phyloP scores from a whole-genome alignment of 176 grass and related monocot species.

The Aegilops umbellulata region DNA sequence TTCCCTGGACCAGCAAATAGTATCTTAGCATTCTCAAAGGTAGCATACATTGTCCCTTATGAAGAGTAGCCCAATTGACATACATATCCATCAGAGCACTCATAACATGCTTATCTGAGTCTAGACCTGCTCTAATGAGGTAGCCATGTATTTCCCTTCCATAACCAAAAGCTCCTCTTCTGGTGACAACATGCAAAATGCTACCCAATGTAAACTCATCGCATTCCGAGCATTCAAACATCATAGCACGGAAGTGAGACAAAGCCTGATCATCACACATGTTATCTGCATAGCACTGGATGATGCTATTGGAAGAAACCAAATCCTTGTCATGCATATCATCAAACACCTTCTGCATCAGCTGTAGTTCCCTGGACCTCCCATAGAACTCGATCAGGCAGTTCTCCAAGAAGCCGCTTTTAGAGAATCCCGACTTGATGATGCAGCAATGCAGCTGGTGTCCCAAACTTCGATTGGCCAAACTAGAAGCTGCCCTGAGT shows the following conservation, averaged over 20 bases:
- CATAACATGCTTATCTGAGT: conserved; percentile 50
- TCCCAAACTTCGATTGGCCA: conserved; percentile 32
- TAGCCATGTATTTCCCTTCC: conserved; percentile 67
- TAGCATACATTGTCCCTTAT: neutral
- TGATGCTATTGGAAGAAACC: conserved; percentile 72
- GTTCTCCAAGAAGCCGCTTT: conserved; percentile 48
- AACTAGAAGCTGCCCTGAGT: conserved; percentile 48
- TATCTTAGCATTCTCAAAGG: conserved; percentile 50
- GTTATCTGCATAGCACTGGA: conserved; percentile 52
- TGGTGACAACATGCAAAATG: conserved; percentile 41
- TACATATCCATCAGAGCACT: conserved; percentile 73
- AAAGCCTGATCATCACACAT: conserved; percentile 34
- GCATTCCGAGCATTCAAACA: conserved; percentile 32
- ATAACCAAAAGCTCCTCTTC: conserved; percentile 29
- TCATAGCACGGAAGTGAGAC: conserved; percentile 46
- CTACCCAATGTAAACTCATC: conserved; percentile 60
- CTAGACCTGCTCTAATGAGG: conserved; percentile 48
- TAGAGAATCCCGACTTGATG: conserved; percentile 47
- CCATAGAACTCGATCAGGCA: conserved; percentile 62
- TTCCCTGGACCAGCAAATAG: conserved; percentile 35
- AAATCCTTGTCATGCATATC: conserved; percentile 43
- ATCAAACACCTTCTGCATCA: conserved; percentile 49
- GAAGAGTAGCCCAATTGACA: conserved; percentile 26
- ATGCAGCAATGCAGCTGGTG: conserved; percentile 54
- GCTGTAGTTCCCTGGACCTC: conserved; percentile 29